A percentile compares a stretch with the other conserved stretches of the same genome.
Conservation (phyloP, 2,329 filamentous ascomycete species). For the Westerdykella aurantiaca region DNA sequence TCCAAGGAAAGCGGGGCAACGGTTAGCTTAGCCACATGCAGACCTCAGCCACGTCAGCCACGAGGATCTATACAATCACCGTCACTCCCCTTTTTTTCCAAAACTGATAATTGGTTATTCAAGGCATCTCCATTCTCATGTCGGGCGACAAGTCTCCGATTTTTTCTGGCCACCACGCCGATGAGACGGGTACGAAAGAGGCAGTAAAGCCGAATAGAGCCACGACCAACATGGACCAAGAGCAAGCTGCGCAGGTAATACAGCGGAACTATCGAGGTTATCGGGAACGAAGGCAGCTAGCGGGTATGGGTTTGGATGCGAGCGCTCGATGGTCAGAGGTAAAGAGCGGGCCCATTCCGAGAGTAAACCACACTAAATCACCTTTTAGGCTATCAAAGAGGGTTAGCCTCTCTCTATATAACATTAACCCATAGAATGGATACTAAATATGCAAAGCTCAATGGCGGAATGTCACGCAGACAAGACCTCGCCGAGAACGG, state of each 20-base stretch:
- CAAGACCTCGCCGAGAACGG: constrained; percentile 37
- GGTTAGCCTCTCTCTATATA: constrained; percentile 24
- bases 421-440: constrained; percentile 6
- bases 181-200: too few relatives aligned
- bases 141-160: too few relatives aligned
- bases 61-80: too few relatives aligned
- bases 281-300: constrained; percentile 62
- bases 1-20: too few relatives aligned
- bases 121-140: too few relatives aligned
- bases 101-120: too few relatives aligned
- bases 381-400: constrained; percentile 46
- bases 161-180: too few relatives aligned
- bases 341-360: constrained; percentile 28
- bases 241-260: constrained; percentile 31
- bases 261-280: constrained; percentile 71
- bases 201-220: too few relatives aligned
- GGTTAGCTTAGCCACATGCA: too few relatives aligned
- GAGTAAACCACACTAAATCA: not conserved
- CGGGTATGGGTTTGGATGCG: constrained; percentile 64
- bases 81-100: too few relatives aligned
- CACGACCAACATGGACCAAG: constrained; percentile 15
- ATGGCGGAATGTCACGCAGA: constrained; percentile 49
- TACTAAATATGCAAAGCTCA: constrained; percentile 41
- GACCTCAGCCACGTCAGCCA: too few relatives aligned
- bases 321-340: constrained; percentile 66